A percentile compares a stretch with the other conserved stretches of the same genome.
These are phyloP conservation scores for Thuja plicata DNA, from an alignment of 83 land plant genomes.

Conservation along the genomic window DNA sequence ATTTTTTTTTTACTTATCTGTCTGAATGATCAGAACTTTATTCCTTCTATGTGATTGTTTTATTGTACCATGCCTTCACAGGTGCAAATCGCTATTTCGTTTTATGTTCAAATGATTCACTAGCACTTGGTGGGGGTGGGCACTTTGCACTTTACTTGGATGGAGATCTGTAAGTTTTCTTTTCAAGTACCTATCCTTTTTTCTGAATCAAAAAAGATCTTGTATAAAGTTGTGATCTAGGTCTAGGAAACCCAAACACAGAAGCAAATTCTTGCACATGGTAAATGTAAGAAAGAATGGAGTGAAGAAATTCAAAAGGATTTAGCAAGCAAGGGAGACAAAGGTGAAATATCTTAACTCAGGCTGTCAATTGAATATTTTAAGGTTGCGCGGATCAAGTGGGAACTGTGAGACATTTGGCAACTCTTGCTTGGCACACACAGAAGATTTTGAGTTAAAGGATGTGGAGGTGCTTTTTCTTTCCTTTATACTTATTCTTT, in stretches of 20 bases:
- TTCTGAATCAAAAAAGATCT: background rate
- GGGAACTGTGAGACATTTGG: constrained; percentile 78
- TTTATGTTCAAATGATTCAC: constrained; percentile 55
- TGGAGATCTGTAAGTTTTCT: constrained; percentile 58
- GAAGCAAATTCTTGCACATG: background rate
- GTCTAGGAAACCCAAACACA: background rate
- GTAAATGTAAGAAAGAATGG: background rate
- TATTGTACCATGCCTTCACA: constrained; percentile 14
- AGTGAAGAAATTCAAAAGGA: background rate
- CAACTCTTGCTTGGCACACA: constrained; percentile 73
- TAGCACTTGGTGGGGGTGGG: constrained; percentile 81
- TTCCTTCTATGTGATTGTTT: background rate
- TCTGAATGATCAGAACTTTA: background rate
- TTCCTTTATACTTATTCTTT: background rate
- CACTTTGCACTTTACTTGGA: constrained; percentile 83
- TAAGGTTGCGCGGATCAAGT: constrained; percentile 79
- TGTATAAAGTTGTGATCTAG: background rate
- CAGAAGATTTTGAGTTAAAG: constrained; percentile 77
- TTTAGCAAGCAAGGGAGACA: background rate
- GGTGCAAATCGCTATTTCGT: constrained; percentile 76
- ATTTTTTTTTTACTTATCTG: background rate
- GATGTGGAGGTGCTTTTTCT: constrained; percentile 68
- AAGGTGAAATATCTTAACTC: background rate
- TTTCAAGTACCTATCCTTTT: background rate
- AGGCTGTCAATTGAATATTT: background rate